phyloP scores from a whole-genome alignment of 2,329 filamentous ascomycete species.

The Pezizomycotina sp. region DNA sequence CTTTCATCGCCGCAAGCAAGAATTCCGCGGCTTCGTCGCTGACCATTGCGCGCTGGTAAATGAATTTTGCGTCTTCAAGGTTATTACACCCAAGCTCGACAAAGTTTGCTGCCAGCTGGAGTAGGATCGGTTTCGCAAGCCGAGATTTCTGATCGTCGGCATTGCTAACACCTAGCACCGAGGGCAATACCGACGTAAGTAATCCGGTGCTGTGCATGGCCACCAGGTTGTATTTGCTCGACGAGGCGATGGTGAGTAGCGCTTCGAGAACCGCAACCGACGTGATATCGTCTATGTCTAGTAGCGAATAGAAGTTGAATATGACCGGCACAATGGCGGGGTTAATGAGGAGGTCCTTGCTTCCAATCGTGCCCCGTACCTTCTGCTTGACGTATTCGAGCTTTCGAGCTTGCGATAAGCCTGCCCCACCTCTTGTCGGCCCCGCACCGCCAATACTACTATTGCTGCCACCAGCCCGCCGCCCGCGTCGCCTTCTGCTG shows the following conservation, averaged over 20 bases:
- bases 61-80: constrained; percentile 66
- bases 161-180: constrained; percentile 28
- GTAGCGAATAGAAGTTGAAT: constrained; percentile 23
- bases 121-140: constrained; percentile 43
- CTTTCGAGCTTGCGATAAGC: too few species aligned
- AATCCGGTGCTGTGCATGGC: constrained; percentile 57
- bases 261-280: constrained; percentile 51
- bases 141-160: constrained; percentile 40
- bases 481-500: constrained; percentile 4
- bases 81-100: constrained; percentile 60
- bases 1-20: constrained; percentile 53
- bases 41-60: constrained; percentile 43
- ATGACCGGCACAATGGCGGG: constrained; percentile 31
- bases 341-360: constrained; percentile 29
- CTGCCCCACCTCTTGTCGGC: too few species aligned
- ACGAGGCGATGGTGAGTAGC: constrained; percentile 40
- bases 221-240: constrained; percentile 52
- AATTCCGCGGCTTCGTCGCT: constrained; percentile 47
- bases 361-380: constrained; percentile 24
- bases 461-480: too few species aligned
- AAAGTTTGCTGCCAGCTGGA: constrained; percentile 51
- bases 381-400: constrained; percentile 20
- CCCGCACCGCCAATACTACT: too few species aligned
- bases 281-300: constrained; percentile 27
- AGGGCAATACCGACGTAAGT: constrained; percentile 22